Evolutionary conservation across 2,329 filamentous ascomycete species (phyloP).

Genomic region (Fusarium papillatum): DNA sequence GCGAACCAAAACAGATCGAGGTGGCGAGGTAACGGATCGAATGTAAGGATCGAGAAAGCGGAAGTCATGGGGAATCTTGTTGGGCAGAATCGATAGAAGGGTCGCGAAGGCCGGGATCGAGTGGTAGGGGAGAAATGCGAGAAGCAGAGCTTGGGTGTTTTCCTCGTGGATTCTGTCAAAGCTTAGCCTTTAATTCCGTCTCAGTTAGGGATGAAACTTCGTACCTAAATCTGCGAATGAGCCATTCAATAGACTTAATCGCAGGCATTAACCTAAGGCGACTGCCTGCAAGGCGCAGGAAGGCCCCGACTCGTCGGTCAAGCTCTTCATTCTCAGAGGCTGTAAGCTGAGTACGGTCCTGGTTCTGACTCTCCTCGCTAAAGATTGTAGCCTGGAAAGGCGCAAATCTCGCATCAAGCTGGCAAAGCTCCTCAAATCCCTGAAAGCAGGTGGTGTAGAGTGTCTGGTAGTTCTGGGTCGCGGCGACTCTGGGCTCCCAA

Average conservation of each 20-base stretch:
- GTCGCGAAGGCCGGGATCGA: constrained; percentile 87
- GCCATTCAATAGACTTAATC: constrained; percentile 94
- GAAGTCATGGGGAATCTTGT: constrained; percentile 80
- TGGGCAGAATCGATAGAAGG: constrained; percentile 87
- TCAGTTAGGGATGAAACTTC: constrained; percentile 33
- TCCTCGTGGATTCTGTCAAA: constrained; percentile 84
- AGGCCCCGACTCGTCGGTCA: constrained; percentile 82
- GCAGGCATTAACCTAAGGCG: constrained; percentile 87
- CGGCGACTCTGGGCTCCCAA: constrained; percentile 88
- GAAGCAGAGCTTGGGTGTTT: constrained; percentile 82
- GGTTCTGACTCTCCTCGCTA: constrained; percentile 90
- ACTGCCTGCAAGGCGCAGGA: constrained; percentile 83
- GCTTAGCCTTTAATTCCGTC: constrained; percentile 11
- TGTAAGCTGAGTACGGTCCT: constrained; percentile 90
- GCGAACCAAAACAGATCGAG: constrained; percentile 86
- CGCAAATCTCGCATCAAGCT: constrained; percentile 84
- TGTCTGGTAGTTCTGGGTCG: constrained; percentile 90
- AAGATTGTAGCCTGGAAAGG: constrained; percentile 86
- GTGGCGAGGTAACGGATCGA: constrained; percentile 80
- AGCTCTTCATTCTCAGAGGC: constrained; percentile 85
- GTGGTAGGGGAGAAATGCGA: constrained; percentile 95
- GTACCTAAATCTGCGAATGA: constrained; percentile 90
- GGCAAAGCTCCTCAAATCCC: constrained; percentile 92
- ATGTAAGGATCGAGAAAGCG: constrained; percentile 91
- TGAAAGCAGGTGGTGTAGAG: constrained; percentile 90